Evolutionary conservation across 768 basidiomycete genomes (phyloP).

Genomic region (Trametes elegans): DNA sequence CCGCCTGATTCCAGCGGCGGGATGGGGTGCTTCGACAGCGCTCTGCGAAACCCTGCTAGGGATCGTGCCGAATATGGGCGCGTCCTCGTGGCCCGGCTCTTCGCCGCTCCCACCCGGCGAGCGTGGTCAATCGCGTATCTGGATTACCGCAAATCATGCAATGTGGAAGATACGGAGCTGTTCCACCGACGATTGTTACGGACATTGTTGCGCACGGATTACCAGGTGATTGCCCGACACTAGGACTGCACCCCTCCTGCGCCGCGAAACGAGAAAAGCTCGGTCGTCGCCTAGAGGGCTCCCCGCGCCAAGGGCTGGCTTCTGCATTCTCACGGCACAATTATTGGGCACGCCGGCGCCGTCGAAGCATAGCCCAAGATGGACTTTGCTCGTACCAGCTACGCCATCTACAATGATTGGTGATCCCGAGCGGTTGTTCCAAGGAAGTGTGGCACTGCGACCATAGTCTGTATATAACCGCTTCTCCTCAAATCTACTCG

Average conservation of each 20-base stretch:
- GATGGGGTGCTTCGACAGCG: not conserved
- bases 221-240: not conserved
- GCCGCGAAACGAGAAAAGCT: no score
- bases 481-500: conserved; percentile 1
- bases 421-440: conserved; percentile 14
- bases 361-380: not conserved
- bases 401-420: conserved; percentile 2
- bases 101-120: conserved; percentile 12
- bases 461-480: conserved; percentile 12
- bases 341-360: not conserved
- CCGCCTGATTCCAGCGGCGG: not conserved
- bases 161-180: not conserved
- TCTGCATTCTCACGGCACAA: conserved; percentile 5
- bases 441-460: conserved; percentile 6
- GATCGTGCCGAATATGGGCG: conserved; percentile 1
- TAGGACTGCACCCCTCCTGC: no score
- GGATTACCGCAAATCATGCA: conserved; percentile 11
- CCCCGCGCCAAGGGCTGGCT: no score
- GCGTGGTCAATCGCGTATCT: conserved; percentile 8
- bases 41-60: not conserved
- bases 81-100: conserved; percentile 4
- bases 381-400: not conserved
- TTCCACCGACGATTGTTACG: not conserved
- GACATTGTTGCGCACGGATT: not conserved
- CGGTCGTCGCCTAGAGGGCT: not conserved